Evolutionary conservation across 305 asterid genomes (phyloP).

Genomic region (Stenogyne calaminthoides): DNA sequence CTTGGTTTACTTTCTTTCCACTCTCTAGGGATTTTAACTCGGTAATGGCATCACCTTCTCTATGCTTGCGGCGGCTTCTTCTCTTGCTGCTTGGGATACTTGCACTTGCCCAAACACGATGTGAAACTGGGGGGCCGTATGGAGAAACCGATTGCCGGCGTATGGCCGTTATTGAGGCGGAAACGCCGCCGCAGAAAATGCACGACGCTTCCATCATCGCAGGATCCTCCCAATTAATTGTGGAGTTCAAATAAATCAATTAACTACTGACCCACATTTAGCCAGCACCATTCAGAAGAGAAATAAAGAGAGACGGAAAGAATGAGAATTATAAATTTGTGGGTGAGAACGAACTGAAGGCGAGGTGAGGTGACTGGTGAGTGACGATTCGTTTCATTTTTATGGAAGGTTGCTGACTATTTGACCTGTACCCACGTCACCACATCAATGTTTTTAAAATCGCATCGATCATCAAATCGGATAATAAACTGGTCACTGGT

Average conservation of each 20-base stretch:
- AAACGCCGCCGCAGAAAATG: slow-evolving; percentile 60
- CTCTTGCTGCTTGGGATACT: slow-evolving; percentile 35
- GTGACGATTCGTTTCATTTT: neutral
- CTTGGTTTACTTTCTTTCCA: neutral
- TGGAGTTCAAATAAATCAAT: neutral
- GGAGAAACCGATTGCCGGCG: slow-evolving; percentile 36
- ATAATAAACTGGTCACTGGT: no score
- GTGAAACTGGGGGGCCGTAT: slow-evolving; percentile 31
- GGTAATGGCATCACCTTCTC: slow-evolving; percentile 16
- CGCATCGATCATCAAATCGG: no score
- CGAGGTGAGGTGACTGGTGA: no score
- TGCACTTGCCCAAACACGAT: slow-evolving; percentile 30
- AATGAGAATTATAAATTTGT: neutral
- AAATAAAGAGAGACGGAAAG: neutral
- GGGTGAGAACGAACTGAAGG: slow-evolving; percentile 25
- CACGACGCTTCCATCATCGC: slow-evolving; percentile 63
- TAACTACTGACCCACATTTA: slow-evolving; percentile 1
- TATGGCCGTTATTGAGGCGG: slow-evolving; percentile 39
- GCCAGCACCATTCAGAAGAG: neutral
- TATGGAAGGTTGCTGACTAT: no score
- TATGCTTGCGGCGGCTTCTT: slow-evolving; percentile 39
- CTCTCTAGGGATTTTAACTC: slow-evolving; percentile 10
- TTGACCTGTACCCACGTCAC: no score
- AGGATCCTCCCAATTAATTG: neutral
- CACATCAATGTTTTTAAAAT: no score